Conservation (phyloP, 352 stramenopile species). For the Globisporangium camurandrum region DNA sequence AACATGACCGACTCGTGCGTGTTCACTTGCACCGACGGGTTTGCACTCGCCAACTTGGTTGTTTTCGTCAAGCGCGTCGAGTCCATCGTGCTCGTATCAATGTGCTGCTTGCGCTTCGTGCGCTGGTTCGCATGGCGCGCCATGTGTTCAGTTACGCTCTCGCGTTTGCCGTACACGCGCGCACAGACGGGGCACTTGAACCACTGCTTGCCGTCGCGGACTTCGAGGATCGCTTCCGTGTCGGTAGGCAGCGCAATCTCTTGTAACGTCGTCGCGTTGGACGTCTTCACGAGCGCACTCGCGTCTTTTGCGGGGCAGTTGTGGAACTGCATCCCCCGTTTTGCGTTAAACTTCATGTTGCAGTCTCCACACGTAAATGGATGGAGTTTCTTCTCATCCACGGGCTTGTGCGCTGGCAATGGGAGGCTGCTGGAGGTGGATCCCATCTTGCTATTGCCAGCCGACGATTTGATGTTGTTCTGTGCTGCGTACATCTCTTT, state of each 20-base stretch:
- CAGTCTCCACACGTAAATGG: constrained; percentile 73
- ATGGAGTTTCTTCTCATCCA: constrained; percentile 85
- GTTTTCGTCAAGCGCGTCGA: constrained; percentile 72
- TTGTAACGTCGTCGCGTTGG: constrained; percentile 26
- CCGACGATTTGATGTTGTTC: constrained; percentile 61
- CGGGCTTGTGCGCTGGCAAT: constrained; percentile 59
- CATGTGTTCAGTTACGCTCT: constrained; percentile 74
- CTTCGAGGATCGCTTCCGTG: constrained; percentile 59
- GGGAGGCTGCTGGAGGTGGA: constrained; percentile 25
- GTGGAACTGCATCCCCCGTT: constrained; percentile 80
- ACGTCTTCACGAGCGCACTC: constrained; percentile 19
- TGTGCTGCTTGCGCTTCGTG: constrained; percentile 83
- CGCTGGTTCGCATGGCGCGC: constrained; percentile 77
- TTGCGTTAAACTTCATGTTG: constrained; percentile 84
- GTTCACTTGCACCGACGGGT: constrained; percentile 84
- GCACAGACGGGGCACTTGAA: constrained; percentile 81
- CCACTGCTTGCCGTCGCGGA: constrained; percentile 77
- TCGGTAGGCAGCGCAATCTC: constrained; percentile 59
- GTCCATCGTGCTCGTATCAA: constrained; percentile 76
- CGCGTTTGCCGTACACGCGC: constrained; percentile 72
- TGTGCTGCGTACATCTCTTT: constrained; percentile 86
- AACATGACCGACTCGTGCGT: constrained; percentile 85
- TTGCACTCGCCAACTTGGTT: constrained; percentile 73
- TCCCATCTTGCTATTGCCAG: constrained; percentile 37
- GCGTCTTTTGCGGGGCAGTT: constrained; percentile 57